Evolutionary conservation across 1,284 basidiomycete genomes (phyloP), one percentile per base, ranked within the genome.

Genomic region (Coriolopsis trogii): DNA sequence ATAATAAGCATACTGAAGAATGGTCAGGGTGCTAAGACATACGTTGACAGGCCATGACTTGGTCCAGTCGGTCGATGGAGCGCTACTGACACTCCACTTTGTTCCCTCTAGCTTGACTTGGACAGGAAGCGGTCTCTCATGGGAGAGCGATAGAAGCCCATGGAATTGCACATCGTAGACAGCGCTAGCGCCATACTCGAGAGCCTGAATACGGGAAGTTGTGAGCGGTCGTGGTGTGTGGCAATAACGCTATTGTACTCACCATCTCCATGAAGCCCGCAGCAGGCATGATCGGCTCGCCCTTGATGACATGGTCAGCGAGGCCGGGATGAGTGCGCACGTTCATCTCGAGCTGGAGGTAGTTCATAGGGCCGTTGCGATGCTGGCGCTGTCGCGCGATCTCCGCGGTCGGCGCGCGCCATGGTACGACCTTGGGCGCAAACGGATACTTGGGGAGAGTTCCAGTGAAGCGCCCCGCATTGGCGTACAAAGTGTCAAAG

Each of bases 211-310:
- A 40, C 7, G 15, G 38, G 7, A 8, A 39, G 15, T 12, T n/a
- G n/a, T n/a, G n/a, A n/a, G n/a, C n/a, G n/a, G n/a, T n/a, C 42
- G 23, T 7, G 4, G 10, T 4, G n/a, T n/a, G n/a, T n/a, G n/a
- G n/a, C n/a, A n/a, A n/a, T n/a, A n/a, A n/a, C n/a, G n/a, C n/a
- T n/a, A 13, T 2, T 15, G 3, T n/a, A 51, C 61, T 20, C 49
- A 75, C 75, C 69, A 75, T 72, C 53, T 77, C 76, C 5, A 77
- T 42, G 46, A 65, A 77, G 1, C 72, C 76, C 18, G 74, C 63
- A 1, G 74, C 73, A 1, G 76, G 73, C 66, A 78, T 69, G 44
- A 77, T 75, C 0, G 74, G 67, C 37, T 75, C 65, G 15, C 58
- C 62, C n/a, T 66, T 65, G 41, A 77, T 71, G 34, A 75, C 61